Evolutionary conservation across 1,284 basidiomycete species (phyloP).

Genomic region (Boletus sp.): DNA sequence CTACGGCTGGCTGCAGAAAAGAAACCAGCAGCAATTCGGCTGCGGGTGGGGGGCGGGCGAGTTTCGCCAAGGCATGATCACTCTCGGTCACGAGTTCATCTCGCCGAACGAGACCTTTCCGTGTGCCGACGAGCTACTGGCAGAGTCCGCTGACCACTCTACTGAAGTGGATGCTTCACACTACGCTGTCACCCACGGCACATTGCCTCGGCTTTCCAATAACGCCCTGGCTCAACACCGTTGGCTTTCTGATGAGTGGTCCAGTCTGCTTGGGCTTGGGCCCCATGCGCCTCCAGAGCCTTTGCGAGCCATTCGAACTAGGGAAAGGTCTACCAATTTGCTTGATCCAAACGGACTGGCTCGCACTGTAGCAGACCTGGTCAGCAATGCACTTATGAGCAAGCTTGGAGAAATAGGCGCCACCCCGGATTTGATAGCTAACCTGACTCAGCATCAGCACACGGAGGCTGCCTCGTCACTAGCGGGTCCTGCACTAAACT

Average conservation of each 20-base stretch:
- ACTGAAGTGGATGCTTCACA: background rate
- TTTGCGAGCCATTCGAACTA: background rate
- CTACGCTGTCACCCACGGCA: background rate
- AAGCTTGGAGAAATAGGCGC: background rate
- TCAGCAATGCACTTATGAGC: background rate
- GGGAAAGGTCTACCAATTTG: background rate
- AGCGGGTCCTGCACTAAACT: background rate
- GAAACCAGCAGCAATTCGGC: too few relatives aligned
- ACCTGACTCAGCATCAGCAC: too few relatives aligned
- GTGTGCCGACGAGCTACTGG: background rate
- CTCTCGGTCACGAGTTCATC: too few relatives aligned
- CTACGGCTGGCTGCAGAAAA: conserved; percentile 1
- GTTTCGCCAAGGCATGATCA: too few relatives aligned
- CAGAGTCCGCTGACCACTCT: conserved; percentile 16
- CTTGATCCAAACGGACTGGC: background rate
- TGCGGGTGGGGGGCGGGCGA: too few relatives aligned
- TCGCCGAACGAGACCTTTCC: too few relatives aligned
- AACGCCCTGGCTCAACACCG: background rate
- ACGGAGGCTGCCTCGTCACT: fast-evolving
- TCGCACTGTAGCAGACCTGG: background rate
- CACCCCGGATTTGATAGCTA: background rate
- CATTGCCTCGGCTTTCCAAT: background rate
- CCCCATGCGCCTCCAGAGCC: background rate
- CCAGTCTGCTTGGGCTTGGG: background rate
- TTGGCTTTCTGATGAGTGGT: background rate